Conservation (phyloP, 805 yeast genomes). For the Ogataea angusta region DNA sequence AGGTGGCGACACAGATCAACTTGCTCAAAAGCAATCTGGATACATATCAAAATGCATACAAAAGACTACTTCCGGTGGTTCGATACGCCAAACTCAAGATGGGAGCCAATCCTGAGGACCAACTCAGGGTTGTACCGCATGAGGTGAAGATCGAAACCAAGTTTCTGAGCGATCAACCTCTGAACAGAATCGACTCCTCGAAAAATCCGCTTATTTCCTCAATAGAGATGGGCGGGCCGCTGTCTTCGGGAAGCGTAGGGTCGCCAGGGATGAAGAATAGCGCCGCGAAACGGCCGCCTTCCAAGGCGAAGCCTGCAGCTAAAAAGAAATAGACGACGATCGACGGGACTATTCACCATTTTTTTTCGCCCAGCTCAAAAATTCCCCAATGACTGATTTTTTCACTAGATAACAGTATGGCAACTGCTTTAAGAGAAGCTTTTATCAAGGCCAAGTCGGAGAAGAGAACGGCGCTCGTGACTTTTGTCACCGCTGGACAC, state of each 20-base stretch:
- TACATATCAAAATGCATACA: constrained; percentile 43
- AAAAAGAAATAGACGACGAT: constrained; percentile 12
- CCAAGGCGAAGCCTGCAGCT: constrained; percentile 8
- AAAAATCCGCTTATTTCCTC: constrained; percentile 1
- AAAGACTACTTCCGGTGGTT: constrained; percentile 46
- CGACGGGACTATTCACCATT: constrained; percentile 4
- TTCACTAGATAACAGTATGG: constrained; percentile 19
- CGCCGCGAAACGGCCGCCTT: constrained; percentile 6
- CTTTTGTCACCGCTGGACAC: constrained; percentile 92
- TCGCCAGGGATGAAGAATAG: constrained; percentile 6
- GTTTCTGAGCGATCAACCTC: constrained; percentile 12
- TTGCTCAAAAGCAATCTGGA: constrained; percentile 38
- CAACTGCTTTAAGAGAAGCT: constrained; percentile 34
- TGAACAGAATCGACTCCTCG: constrained; percentile 8
- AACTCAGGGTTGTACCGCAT: constrained; percentile 29
- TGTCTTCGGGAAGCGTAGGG: neutral
- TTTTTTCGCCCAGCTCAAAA: constrained; percentile 1
- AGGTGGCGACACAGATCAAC: constrained; percentile 35
- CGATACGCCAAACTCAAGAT: constrained; percentile 47
- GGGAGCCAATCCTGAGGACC: constrained; percentile 48
- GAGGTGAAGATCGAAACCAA: constrained; percentile 26
- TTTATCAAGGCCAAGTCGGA: constrained; percentile 32
- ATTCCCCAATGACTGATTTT: constrained; percentile 7
- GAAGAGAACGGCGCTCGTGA: constrained; percentile 80
- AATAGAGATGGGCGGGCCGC: constrained; percentile 1